Conservation (phyloP, 176 grass and related monocot genomes). For the Hyparrhenia diplandra region DNA sequence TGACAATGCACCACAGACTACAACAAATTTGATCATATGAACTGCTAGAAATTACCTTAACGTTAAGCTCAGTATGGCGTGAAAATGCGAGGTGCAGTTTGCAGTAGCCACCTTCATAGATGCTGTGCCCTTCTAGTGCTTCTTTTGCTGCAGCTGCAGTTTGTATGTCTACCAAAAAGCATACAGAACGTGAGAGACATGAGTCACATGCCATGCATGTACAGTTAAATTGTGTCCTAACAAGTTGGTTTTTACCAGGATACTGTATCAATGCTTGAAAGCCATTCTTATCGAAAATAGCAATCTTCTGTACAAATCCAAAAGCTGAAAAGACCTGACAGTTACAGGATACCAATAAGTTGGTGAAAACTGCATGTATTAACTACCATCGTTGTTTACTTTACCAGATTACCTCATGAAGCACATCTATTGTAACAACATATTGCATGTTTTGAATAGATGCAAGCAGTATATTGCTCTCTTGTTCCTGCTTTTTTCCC, state of each 20-base stretch:
- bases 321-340: conserved; percentile 94
- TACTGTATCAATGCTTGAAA: conserved; percentile 85
- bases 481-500: conserved; percentile 72
- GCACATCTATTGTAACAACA: conserved; percentile 90
- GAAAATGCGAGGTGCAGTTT: conserved; percentile 77
- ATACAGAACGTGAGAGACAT: conserved; percentile 4
- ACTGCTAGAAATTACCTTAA: conserved; percentile 49
- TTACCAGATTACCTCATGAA: conserved; percentile 72
- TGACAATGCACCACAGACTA: neutral
- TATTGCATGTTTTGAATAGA: conserved; percentile 99
- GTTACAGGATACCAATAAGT: conserved; percentile 12
- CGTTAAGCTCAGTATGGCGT: conserved; percentile 76
- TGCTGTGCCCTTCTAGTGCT: conserved; percentile 69
- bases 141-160: conserved; percentile 58
- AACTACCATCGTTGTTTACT: neutral
- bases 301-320: conserved; percentile 70
- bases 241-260: conserved; percentile 44
- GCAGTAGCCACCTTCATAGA: conserved; percentile 75
- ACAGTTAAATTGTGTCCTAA: neutral
- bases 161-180: conserved; percentile 57
- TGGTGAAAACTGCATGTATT: neutral
- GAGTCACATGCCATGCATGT: neutral
- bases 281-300: conserved; percentile 88
- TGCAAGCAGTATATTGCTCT: conserved; percentile 93
- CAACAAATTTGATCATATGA: neutral